A percentile compares a stretch with the other conserved stretches of the same genome.
Evolutionary conservation across 225 moss, liverwort and hornwort species (phyloP).

Genomic region (Marchantia paleacea): DNA sequence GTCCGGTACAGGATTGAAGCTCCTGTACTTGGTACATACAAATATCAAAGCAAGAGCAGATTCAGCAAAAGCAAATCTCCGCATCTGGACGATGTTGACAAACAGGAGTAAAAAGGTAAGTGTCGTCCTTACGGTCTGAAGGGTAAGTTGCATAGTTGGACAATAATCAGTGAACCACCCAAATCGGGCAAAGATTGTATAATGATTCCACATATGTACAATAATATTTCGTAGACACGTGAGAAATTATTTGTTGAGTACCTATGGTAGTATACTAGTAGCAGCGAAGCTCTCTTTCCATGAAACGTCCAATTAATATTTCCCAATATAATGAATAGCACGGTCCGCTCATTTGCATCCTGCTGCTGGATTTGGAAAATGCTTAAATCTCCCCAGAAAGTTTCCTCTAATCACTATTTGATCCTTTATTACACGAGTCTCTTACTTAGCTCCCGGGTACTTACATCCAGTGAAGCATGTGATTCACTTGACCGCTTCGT

Average conservation of each 20-base stretch:
- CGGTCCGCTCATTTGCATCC: not conserved
- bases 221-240: slow-evolving; percentile 1
- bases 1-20: not conserved
- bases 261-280: not conserved
- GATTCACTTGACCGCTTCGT: not conserved
- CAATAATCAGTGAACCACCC: slow-evolving; percentile 4
- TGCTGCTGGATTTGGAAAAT: not conserved
- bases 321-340: not conserved
- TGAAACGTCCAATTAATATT: not conserved
- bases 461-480: not conserved
- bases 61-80: not conserved
- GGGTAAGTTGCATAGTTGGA: not conserved
- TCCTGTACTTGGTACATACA: not conserved
- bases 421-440: not conserved
- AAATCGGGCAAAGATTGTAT: slow-evolving; percentile 1
- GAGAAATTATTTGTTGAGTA: slow-evolving; percentile 7
- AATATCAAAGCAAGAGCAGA: not conserved
- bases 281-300: not conserved
- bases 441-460: not conserved
- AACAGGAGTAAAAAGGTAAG: not conserved
- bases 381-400: not conserved
- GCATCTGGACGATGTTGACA: not conserved
- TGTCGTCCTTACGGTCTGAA: not conserved
- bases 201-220: not conserved
- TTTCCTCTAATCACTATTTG: not conserved